Evolutionary conservation across 352 stramenopile genomes (phyloP), one percentile per base, ranked within the genome.

Genomic region (Peronospora destructor): DNA sequence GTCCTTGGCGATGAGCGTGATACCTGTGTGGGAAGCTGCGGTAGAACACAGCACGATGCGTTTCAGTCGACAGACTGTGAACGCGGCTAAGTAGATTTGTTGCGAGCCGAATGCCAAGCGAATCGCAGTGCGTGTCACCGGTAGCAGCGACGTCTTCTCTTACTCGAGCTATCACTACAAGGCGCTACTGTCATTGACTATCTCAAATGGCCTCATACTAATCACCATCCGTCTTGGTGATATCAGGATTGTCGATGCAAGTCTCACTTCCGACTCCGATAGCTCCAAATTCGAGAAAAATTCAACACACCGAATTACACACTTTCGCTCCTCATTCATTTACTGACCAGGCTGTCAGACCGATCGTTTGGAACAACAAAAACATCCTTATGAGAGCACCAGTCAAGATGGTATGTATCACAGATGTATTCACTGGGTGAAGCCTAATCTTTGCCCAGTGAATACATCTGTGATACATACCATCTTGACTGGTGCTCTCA

Each of bases 51-150:
- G 80, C 85, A 37, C 80, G 79, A 3, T 76, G 71, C 7, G 60
- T 42, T 0, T 53, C 41, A 4, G 77, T 82, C 17, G 81, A 89
- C 30, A 97, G 64, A 63, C 71, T 95, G 61, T 95, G 84, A n/a
- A 95, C 88, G 40, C 85, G 82, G 33, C 76, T 72, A 6, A 88
- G 61, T 25, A 94, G 61, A 45, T 95, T 81, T 43, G 95, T 72
- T 95, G 95, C 59, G 96, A 95, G 12, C 90, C 90, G 54, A 96
- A 97, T 0, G 76, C 90, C 87, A 97, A 13, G 72, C 56, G 2
- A 96, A 60, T 7, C 61, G 61, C 46, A 91, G 51, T 12, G 76
- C 81, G 37, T 88, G 23, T 61, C 56, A 17, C 51, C 48, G 13
- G 38, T 42, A 38, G 35, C 53, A 17, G 26, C 36, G 26, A 44